Conservation (phyloP, 306 rosid genomes). For the Prunus davidiana region DNA sequence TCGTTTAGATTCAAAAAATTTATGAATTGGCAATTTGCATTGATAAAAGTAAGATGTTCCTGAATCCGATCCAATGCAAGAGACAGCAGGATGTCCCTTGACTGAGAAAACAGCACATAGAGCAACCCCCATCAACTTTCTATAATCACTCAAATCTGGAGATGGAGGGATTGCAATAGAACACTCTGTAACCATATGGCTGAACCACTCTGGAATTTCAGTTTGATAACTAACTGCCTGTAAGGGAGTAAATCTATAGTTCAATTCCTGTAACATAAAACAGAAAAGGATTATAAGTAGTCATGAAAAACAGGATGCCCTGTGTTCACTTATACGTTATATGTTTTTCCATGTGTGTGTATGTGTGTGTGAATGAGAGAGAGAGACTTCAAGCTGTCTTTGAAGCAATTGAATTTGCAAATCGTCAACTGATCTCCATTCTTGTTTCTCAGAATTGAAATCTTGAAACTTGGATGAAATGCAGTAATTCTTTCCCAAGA, state of each 20-base stretch:
- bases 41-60: neutral
- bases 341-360: no score
- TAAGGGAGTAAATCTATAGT: neutral
- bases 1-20: neutral
- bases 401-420: neutral
- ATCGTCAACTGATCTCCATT: neutral
- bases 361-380: neutral
- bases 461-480: neutral
- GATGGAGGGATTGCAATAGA: neutral
- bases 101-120: conserved; percentile 5
- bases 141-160: neutral
- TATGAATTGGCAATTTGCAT: neutral
- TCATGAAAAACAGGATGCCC: no score
- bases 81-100: neutral
- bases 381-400: neutral
- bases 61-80: neutral
- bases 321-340: no score
- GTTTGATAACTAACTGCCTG: neutral
- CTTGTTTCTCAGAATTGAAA: neutral
- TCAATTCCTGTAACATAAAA: neutral
- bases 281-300: no score
- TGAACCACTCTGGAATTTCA: conserved; percentile 5
- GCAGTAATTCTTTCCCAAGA: neutral
- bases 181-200: neutral
- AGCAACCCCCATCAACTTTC: neutral